Percentiles rank a stretch among this genome's conserved stretches.
phyloP scores from a whole-genome alignment of 1,284 basidiomycete genomes.

The Farysia itapuensis region DNA sequence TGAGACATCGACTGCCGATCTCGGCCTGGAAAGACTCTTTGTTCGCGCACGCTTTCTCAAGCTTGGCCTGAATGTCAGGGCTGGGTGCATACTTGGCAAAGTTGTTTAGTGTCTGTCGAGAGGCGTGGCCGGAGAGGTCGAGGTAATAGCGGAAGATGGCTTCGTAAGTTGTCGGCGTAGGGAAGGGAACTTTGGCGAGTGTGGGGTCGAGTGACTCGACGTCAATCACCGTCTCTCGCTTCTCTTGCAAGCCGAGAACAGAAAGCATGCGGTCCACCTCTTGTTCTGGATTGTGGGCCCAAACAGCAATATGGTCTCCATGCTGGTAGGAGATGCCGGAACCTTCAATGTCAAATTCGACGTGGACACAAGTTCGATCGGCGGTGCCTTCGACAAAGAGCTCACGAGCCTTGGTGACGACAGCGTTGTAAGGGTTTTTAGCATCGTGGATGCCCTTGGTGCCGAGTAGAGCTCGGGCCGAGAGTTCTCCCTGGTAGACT shows the following conservation, averaged over 20 bases:
- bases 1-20: conserved; percentile 79
- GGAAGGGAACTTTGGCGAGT: conserved; percentile 97
- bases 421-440: conserved; percentile 93
- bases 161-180: conserved; percentile 89
- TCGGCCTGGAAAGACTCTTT: conserved; percentile 80
- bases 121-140: conserved; percentile 88
- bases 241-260: conserved; percentile 74
- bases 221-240: conserved; percentile 76
- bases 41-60: conserved; percentile 79
- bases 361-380: conserved; percentile 90
- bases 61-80: conserved; percentile 72
- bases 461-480: conserved; percentile 72
- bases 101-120: conserved; percentile 85
- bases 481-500: conserved; percentile 58
- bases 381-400: conserved; percentile 72
- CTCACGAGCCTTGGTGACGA: conserved; percentile 76
- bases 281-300: conserved; percentile 89
- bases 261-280: conserved; percentile 87
- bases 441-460: conserved; percentile 92
- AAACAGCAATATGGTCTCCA: conserved; percentile 94
- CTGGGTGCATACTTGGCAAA: conserved; percentile 86
- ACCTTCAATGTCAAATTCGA: conserved; percentile 91
- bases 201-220: conserved; percentile 93
- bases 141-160: conserved; percentile 95
- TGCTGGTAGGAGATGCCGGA: conserved; percentile 98